These are phyloP conservation scores for Hypoxylon sp. DNA, from an alignment of 2,329 filamentous ascomycete genomes.

Conservation along the genomic window DNA sequence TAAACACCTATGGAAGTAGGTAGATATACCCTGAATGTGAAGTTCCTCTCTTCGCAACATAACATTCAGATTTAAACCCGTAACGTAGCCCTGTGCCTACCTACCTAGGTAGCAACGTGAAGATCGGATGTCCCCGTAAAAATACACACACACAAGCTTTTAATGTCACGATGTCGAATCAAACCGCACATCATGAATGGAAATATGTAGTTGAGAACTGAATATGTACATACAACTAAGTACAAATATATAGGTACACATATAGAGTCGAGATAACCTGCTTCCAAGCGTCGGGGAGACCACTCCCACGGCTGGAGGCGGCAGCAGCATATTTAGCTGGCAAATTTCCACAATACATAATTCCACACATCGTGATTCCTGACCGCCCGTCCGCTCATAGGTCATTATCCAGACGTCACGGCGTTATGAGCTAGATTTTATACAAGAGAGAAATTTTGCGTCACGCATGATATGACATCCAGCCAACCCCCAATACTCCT, in stretches of 20 bases:
- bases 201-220: no score
- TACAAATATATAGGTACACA: constrained; percentile 8
- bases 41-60: no score
- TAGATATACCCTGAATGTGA: no score
- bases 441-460: constrained; percentile 8
- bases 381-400: constrained; percentile 1
- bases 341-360: neutral
- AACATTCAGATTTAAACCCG: no score
- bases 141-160: no score
- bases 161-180: no score
- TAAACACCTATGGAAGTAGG: no score
- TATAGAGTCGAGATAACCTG: constrained; percentile 21
- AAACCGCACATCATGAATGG: no score
- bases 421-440: constrained; percentile 9
- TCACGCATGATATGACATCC: neutral
- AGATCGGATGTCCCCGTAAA: no score
- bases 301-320: neutral
- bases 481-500: neutral
- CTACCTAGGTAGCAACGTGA: no score
- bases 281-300: constrained; percentile 4
- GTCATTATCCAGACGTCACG: constrained; percentile 11
- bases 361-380: constrained; percentile 11
- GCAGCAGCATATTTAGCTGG: neutral
- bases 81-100: no score
- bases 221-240: no score